These are phyloP conservation scores for Trichoderma sp. DNA, from an alignment of 2,329 filamentous ascomycete species.

Conservation along the genomic window DNA sequence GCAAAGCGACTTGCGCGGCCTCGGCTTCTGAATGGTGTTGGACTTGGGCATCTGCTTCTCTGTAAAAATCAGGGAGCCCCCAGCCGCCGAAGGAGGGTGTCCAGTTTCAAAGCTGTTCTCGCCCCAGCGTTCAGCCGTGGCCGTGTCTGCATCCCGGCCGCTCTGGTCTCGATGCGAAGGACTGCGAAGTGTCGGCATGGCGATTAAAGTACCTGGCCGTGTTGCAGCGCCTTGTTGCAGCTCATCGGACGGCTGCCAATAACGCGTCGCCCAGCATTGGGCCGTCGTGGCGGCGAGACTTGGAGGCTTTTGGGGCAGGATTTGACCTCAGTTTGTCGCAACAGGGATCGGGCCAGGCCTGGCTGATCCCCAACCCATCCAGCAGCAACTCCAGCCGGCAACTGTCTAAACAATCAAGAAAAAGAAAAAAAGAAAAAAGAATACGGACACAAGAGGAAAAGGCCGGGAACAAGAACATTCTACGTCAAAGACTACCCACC, in stretches of 20 bases:
- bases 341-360: slow-evolving; percentile 7
- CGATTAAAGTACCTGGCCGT: slow-evolving; percentile 26
- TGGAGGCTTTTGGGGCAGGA: slow-evolving; percentile 7
- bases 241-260: slow-evolving; percentile 22
- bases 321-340: slow-evolving; percentile 3
- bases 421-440: background rate
- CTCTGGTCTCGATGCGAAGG: slow-evolving; percentile 25
- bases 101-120: slow-evolving; percentile 3
- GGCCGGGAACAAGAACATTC: background rate
- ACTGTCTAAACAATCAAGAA: background rate
- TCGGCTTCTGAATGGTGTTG: slow-evolving; percentile 20
- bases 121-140: slow-evolving; percentile 21
- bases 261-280: slow-evolving; percentile 15
- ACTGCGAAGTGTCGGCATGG: slow-evolving; percentile 21
- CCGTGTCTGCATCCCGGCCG: slow-evolving; percentile 20
- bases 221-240: slow-evolving; percentile 20
- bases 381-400: slow-evolving; percentile 8
- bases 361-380: background rate
- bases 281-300: slow-evolving; percentile 20
- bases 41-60: slow-evolving; percentile 19
- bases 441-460: background rate
- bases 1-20: slow-evolving; percentile 27
- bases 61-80: slow-evolving; percentile 29
- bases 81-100: slow-evolving; percentile 19
- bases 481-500: background rate